Evolutionary conservation across 768 basidiomycete genomes (phyloP).

Genomic region (Amanita rubescens): DNA sequence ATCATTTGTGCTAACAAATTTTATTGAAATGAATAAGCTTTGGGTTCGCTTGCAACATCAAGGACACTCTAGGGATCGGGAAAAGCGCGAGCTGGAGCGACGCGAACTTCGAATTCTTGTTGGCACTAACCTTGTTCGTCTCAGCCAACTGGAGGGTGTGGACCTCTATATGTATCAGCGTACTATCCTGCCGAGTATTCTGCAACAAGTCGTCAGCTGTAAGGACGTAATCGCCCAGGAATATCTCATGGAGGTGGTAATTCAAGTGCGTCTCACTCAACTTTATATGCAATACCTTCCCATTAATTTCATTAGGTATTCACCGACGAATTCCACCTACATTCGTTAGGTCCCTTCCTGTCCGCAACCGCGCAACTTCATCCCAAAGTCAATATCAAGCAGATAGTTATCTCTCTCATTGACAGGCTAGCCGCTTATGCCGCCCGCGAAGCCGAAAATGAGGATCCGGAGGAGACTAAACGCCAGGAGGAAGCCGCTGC

Average conservation of each 20-base stretch:
- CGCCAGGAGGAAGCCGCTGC: constrained; percentile 91
- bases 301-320: constrained; percentile 60
- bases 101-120: constrained; percentile 93
- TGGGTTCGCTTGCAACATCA: constrained; percentile 99
- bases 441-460: constrained; percentile 93
- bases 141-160: constrained; percentile 94
- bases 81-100: constrained; percentile 95
- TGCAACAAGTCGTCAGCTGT: constrained; percentile 97
- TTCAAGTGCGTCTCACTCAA: constrained; percentile 60
- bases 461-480: constrained; percentile 92
- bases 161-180: constrained; percentile 87
- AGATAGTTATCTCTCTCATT: constrained; percentile 95
- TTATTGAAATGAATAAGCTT: constrained; percentile 99
- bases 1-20: constrained; percentile 93
- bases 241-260: constrained; percentile 99
- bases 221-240: constrained; percentile 99
- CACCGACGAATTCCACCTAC: constrained; percentile 96
- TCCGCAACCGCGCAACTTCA: constrained; percentile 94
- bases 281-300: not conserved
- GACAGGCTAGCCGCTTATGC: constrained; percentile 95
- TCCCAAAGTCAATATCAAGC: constrained; percentile 97
- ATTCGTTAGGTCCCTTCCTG: constrained; percentile 93
- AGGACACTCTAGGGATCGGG: constrained; percentile 93
- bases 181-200: constrained; percentile 82
- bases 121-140: constrained; percentile 93